Evolutionary conservation across 2,329 filamentous ascomycete genomes (phyloP), one percentile per base, ranked within the genome.

Genomic region (Trichoderma gracile): DNA sequence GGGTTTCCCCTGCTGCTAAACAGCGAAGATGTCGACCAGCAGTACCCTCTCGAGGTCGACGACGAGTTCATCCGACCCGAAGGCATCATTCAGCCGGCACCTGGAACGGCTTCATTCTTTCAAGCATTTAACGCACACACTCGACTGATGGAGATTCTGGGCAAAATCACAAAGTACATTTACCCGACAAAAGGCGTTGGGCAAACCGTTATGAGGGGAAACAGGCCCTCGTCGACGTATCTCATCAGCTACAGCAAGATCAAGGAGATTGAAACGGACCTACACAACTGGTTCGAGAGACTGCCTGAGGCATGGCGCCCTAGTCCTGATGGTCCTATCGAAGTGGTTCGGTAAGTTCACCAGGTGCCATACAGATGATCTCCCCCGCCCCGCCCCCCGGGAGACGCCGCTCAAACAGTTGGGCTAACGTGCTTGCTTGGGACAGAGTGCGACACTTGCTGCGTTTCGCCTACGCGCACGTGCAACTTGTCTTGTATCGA

Each of bases 401-500:
- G n/a, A n/a, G 25, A 30, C 12, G 21, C 23, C 12, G 21, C 19
- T 43, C 19, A 27, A 27, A 17, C 19, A 27, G 23, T 3, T 9
- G 21, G n/a, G 45, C 57, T 62, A 30, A 65, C n/a, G 2, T 23
- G 12, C 19, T 7, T 23, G 12, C 19, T 7, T 15, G 10, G 10
- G 1, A 21, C 59, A 85, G 84, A 10, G 82, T 87, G n/a, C 90
- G 92, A 66, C 91, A 93, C 67, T 80, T 93, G 25, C 80, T 95
- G 21, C 84, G 91, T 42, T 89, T 95, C 75, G 86, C 88, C n/a
- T 94, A 91, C 73, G 90, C 89, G 2, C 90, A 94, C 71, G 89
- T 93, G 5, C 91, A 94, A 72, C 88, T 95, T 74, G 87, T 95
- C 72, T 79, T 95, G 2, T 95, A 95, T 71, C 82, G 92, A 19